Evolutionary conservation across 2,329 filamentous ascomycete species (phyloP), one percentile per base, ranked within the genome.

Genomic region (Cadophora sp.): DNA sequence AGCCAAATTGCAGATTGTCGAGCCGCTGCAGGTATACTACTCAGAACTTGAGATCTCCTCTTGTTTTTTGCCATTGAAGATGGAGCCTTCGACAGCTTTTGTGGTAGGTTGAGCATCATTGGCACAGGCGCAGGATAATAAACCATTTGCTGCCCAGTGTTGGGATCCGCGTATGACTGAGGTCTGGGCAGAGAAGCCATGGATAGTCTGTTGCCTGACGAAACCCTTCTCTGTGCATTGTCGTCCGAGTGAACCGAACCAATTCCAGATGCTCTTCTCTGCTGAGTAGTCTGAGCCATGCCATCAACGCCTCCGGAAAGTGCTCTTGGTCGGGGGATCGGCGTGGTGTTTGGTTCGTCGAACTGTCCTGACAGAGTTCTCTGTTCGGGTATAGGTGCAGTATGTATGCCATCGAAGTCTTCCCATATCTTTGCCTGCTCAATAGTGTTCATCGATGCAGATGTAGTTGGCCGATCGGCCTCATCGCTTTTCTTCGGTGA

Each of bases 81-180:
- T 9, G 91, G 88, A 62, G 89, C 85, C 73, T 90, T 92, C 0
- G 94, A 97, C 60, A 98, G 81, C 73, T 93, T 92, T 53, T 94
- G 93, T 0, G 96, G 96, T 14, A 99, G 82, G 74, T 97, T 98
- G 66, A 99, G 85, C 89, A 97, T 94, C 69, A 91, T 90, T 3
- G 96, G 96, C 2, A 99, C 96, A 0, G 93, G 94, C 3, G 96
- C 96, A 16, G 96, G 96, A 78, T 99, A 99, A 79, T 91, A 98
- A 11, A 97, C 88, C 92, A 98, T 97, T 73, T 89, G 84, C 71
- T 95, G 88, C 4, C 88, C 90, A 1, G 90, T 90, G 30, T 84
- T 82, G 1, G 87, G 87, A 74, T 89, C 84, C 74, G 87, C 80
- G 76, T 89, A 90, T 0, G 88, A 88, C 68, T 85, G 83, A 13